Base-by-base conservation (phyloP, 495 filamentous ascomycete species). In the Hapsidospora chrysogenum region DNA sequence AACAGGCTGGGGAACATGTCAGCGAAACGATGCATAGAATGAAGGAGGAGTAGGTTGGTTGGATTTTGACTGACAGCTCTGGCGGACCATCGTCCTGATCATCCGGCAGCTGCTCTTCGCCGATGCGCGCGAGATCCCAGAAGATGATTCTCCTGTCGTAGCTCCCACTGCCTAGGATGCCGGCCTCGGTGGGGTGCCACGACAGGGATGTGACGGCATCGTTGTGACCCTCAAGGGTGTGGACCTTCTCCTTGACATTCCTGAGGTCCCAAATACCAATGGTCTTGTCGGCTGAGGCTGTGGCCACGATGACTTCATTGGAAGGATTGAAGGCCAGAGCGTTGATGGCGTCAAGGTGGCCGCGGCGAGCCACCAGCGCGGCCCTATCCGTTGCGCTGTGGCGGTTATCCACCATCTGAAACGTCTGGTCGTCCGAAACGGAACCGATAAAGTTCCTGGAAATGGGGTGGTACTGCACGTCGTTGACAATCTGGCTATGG, bases 11-110 rank as follows among this genome's bases (percentile, higher is more conserved):
- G n/a, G n/a, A n/a, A n/a, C n/a, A n/a, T n/a, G n/a, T 26, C 17
- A 22, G 8, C 23, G 18, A 13, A 13, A 9, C n/a, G 15, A 14
- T 20, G 13, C 8, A 21, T 33, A 2, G 23, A 21, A n/a, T 17
- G 11, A 16, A 6, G 15, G 29, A 31, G 13, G 13, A 31, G 8
- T 15, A 30, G 28, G 5, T 17, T 7, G 10, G 35, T 1, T 10
- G 16, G 10, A 18, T 35, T 52, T 48, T 59, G 29, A 76, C 78
- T 60, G 63, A 85, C 79, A 99, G 66, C 53, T 99, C 92, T 27
- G 92, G 89, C 7, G 85, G 82, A 1, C 92, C 92, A 53, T 99
- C 92, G 43, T 96, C 92, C n/a, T 72, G 72, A 56, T 99, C 92
- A 37, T 96, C 92, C 0, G 84, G 80, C 6, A 76, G 78, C 57